phyloP scores from a whole-genome alignment of 305 asterid genomes.

The Fraxinus nigra region DNA sequence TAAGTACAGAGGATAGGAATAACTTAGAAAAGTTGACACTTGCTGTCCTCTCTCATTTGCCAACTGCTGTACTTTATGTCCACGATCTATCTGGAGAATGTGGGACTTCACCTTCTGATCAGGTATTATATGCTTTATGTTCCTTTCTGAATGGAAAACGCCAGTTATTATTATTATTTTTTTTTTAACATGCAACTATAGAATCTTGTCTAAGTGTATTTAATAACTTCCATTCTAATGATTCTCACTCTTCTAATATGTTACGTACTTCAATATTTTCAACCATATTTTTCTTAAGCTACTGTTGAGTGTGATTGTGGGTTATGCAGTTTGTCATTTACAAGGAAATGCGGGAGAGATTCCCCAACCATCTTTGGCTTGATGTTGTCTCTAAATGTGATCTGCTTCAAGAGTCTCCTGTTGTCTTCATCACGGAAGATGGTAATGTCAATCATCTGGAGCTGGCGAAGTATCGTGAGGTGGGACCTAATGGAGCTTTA shows the following conservation, averaged over 20 bases:
- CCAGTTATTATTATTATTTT: neutral
- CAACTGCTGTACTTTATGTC: constrained; percentile 92
- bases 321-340: constrained; percentile 65
- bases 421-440: constrained; percentile 64
- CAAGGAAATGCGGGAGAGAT: constrained; percentile 84
- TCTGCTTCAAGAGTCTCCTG: constrained; percentile 66
- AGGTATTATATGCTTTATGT: constrained; percentile 43
- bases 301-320: constrained; percentile 4
- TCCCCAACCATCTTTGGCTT: constrained; percentile 81
- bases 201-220: constrained; percentile 2
- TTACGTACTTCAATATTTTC: neutral
- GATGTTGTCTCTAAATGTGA: constrained; percentile 92
- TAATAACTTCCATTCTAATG: neutral
- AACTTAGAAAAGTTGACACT: constrained; percentile 93
- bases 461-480: constrained; percentile 66
- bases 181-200: neutral
- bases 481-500: constrained; percentile 85
- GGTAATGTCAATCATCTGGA: constrained; percentile 47
- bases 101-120: constrained; percentile 73
- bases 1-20: constrained; percentile 85
- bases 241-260: neutral
- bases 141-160: constrained; percentile 2
- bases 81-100: constrained; percentile 96
- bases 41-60: constrained; percentile 92
- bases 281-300: neutral